Conservation (phyloP, 352 stramenopile species). For the Globisporangium canariense region DNA sequence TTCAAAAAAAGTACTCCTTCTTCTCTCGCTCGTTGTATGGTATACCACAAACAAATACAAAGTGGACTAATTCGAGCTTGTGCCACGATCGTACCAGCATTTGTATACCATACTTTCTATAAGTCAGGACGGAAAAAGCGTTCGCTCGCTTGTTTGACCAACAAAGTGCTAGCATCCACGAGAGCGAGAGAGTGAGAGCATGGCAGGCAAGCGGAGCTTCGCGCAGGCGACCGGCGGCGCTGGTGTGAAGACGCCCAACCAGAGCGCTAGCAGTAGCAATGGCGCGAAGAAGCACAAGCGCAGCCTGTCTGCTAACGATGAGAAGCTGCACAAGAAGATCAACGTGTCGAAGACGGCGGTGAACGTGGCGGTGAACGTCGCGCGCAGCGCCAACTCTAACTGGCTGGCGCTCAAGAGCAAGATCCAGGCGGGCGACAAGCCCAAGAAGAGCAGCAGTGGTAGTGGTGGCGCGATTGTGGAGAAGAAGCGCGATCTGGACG, state of each 20-base stretch:
- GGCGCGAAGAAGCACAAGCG: slow-evolving; percentile 25
- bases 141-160: no score
- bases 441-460: slow-evolving; percentile 15
- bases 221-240: slow-evolving; percentile 3
- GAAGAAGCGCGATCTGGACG: slow-evolving; percentile 40
- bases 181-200: background rate
- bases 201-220: slow-evolving; percentile 24
- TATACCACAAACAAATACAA: no score
- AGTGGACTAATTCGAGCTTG: no score
- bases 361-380: slow-evolving; percentile 11
- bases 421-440: slow-evolving; percentile 42
- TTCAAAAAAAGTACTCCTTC: no score
- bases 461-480: background rate
- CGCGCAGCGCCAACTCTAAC: slow-evolving; percentile 48
- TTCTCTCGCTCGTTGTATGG: no score
- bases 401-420: slow-evolving; percentile 75
- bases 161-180: no score
- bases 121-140: no score
- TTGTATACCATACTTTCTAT: no score
- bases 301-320: slow-evolving; percentile 16
- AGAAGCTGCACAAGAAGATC: slow-evolving; percentile 34
- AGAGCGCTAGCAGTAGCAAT: slow-evolving; percentile 16
- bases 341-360: slow-evolving; percentile 9
- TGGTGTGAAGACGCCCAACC: slow-evolving; percentile 15
- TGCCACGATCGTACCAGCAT: no score